Evolutionary conservation across 371 early-diverging fungal genomes (phyloP).

Genomic region (Nematocida sp.): DNA sequence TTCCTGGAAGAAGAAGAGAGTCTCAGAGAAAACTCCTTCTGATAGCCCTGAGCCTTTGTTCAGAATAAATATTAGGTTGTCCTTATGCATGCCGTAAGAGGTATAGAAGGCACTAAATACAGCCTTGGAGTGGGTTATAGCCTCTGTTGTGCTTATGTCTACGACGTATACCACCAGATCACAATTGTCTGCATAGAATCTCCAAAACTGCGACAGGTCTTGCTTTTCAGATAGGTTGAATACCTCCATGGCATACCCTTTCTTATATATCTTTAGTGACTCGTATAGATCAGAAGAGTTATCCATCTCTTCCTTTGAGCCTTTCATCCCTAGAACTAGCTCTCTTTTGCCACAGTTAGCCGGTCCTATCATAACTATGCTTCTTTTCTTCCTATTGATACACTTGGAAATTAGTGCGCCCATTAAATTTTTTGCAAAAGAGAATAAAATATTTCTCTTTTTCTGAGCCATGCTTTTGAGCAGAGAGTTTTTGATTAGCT

Average conservation of each 20-base stretch:
- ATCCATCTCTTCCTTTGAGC: background rate
- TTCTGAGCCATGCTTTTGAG: constrained; percentile 27
- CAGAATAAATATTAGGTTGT: constrained; percentile 30
- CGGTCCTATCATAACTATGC: constrained; percentile 38
- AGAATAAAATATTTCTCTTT: background rate
- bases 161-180: constrained; percentile 36
- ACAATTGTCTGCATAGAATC: constrained; percentile 43
- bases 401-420: constrained; percentile 32
- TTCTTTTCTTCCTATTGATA: constrained; percentile 42
- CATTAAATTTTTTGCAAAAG: constrained; percentile 25
- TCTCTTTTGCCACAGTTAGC: constrained; percentile 29
- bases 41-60: background rate
- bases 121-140: constrained; percentile 1
- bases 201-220: constrained; percentile 46
- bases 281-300: constrained; percentile 11
- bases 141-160: background rate
- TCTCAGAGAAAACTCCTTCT: background rate
- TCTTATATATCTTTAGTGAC: background rate
- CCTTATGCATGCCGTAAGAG: constrained; percentile 50
- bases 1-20: background rate
- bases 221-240: constrained; percentile 41
- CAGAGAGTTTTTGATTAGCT: constrained; percentile 28
- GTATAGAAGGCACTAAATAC: constrained; percentile 43
- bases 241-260: constrained; percentile 34
- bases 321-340: constrained; percentile 14